Conservation (phyloP, 2,329 filamentous ascomycete species). For the Spiromastix sp. region DNA sequence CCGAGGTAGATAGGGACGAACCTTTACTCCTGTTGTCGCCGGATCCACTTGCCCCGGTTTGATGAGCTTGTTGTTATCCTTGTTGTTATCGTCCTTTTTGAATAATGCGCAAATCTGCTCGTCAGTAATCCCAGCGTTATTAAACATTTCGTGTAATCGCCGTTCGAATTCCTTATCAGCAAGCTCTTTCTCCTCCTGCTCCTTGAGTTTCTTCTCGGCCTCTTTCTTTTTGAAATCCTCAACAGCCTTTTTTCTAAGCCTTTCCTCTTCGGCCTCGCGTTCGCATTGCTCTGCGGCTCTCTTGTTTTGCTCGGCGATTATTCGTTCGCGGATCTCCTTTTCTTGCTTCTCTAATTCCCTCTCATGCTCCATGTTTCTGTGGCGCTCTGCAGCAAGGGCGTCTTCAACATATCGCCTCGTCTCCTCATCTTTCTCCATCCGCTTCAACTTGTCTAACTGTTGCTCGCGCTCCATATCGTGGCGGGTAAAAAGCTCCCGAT, state of each 20-base stretch:
- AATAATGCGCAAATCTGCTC: slow-evolving; percentile 34
- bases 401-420: slow-evolving; percentile 13
- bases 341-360: slow-evolving; percentile 32
- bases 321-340: slow-evolving; percentile 32
- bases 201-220: slow-evolving; percentile 37
- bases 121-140: slow-evolving; percentile 25
- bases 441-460: slow-evolving; percentile 23
- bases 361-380: slow-evolving; percentile 18
- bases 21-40: too few relatives aligned
- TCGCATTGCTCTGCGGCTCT: slow-evolving; percentile 26
- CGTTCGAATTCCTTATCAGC: slow-evolving; percentile 41
- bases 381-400: slow-evolving; percentile 16
- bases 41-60: too few relatives aligned
- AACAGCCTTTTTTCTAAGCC: slow-evolving; percentile 41
- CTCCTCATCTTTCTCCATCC: slow-evolving; percentile 20
- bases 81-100: slow-evolving; percentile 17
- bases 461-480: slow-evolving; percentile 19
- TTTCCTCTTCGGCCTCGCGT: slow-evolving; percentile 19
- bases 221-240: slow-evolving; percentile 44
- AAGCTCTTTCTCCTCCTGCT: slow-evolving; percentile 39
- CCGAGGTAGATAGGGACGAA: neutral
- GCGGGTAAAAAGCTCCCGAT: slow-evolving; percentile 4
- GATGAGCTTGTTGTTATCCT: slow-evolving; percentile 21
- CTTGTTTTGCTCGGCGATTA: slow-evolving; percentile 22
- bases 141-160: slow-evolving; percentile 29